phyloP scores from a whole-genome alignment of 2,329 filamentous ascomycete genomes.

The Cladosporium sphaerospermum region DNA sequence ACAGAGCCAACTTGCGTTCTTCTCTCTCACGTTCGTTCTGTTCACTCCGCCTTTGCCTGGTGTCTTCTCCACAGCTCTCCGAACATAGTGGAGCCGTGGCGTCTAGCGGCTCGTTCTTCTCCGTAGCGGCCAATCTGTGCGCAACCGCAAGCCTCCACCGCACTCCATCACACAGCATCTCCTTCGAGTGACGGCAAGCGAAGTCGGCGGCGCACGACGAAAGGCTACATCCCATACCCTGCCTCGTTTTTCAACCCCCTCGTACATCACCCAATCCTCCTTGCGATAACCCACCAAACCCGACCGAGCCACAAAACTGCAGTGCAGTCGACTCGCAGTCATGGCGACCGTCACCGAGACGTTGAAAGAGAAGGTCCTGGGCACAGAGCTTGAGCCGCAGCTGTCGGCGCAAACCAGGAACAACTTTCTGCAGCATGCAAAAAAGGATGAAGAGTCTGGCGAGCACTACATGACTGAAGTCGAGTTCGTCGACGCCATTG shows the following conservation, averaged over 20 bases:
- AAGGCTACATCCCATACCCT: not conserved
- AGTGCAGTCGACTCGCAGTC: conserved; percentile 25
- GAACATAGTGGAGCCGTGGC: not conserved
- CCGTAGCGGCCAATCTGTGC: conserved; percentile 12
- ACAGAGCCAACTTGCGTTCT: not conserved
- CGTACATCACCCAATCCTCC: not conserved
- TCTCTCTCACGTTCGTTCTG: not conserved
- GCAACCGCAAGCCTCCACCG: conserved; percentile 5
- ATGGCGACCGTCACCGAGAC: conserved; percentile 63
- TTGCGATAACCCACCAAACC: not conserved
- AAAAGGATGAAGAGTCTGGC: conserved; percentile 66
- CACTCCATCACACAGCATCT: conserved; percentile 3
- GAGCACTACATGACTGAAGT: conserved; percentile 75
- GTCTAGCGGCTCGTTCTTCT: conserved; percentile 2
- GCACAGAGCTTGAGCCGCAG: conserved; percentile 51
- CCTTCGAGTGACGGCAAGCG: conserved; percentile 1
- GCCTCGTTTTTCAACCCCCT: not conserved
- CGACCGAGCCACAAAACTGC: conserved; percentile 15
- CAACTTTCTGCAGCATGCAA: conserved; percentile 69
- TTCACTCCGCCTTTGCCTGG: not conserved
- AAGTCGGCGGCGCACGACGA: conserved; percentile 1
- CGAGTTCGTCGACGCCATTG: conserved; percentile 88
- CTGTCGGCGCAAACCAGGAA: conserved; percentile 69
- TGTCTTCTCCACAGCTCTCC: conserved; percentile 9
- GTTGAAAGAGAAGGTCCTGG: conserved; percentile 54